Evolutionary conservation across 768 basidiomycete genomes (phyloP), one percentile per base, ranked within the genome.

Genomic region (Mycena capillaripes): DNA sequence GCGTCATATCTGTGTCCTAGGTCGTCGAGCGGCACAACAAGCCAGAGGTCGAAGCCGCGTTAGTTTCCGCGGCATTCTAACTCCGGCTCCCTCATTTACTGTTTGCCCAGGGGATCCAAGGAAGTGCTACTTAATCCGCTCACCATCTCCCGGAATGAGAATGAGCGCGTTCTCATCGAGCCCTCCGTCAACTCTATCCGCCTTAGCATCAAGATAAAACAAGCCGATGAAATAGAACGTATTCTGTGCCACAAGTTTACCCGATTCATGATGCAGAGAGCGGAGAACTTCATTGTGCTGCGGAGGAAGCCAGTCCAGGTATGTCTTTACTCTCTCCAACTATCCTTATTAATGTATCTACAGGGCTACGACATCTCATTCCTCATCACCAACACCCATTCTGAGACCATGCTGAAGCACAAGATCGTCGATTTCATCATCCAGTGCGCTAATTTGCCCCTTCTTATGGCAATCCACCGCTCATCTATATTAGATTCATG

Each of bases 361-460:
- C 25, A 99, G 96, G 98, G 98, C 66, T 99, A 98, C 76, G 98
- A 99, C 76, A 99, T 99, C 73, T 97, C 96, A 3, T 99, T 99
- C 88, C 87, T 99, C 72, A 97, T 99, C 80, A 98, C 97, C 68
- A 98, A 99, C 82, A 92, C 93, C 61, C 97, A 99, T 81, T 89
- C 97, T 36, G 97, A 99, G 82, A 97, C 95, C 12, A 99, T 99
- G 98, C 87, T 99, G 76, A 99, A 99, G 85, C 98, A 99, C 84
- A 99, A 99, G 86, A 94, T 99, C 62, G 98, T 99, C 42, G 98
- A 99, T 84, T 99, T 99, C 83, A 98, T 99, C 84, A 98, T 99
- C 76, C 96, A 99, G 95, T 97, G 73, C 57, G 92, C 84, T 14
- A 17, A 30, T 30, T 16, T n/a, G n/a, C n/a, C n/a, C 50, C 59